These are phyloP conservation scores for Neurospora pannonica DNA, from an alignment of 495 filamentous ascomycete genomes.

Conservation along the genomic window DNA sequence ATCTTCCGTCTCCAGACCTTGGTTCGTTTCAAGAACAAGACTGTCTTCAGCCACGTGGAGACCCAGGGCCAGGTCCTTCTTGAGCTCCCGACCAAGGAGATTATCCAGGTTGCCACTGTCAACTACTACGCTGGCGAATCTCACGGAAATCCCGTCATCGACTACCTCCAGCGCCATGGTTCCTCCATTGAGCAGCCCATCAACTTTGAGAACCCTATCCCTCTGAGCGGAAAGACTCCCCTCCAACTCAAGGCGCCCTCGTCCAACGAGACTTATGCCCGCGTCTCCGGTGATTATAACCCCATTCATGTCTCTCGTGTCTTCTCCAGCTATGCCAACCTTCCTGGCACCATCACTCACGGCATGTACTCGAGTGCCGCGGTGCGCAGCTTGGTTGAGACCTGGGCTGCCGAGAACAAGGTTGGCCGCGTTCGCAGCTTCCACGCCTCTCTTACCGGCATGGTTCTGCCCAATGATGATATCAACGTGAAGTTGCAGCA, in stretches of 20 bases:
- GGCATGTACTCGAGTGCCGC: slow-evolving; percentile 99
- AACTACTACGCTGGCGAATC: slow-evolving; percentile 85
- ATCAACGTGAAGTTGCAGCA: slow-evolving; percentile 91
- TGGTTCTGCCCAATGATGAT: slow-evolving; percentile 95
- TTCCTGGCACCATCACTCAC: slow-evolving; percentile 94
- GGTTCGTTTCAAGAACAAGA: slow-evolving; percentile 89
- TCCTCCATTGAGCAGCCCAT: slow-evolving; percentile 92
- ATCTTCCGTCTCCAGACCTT: slow-evolving; percentile 93
- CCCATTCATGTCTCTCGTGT: slow-evolving; percentile 97
- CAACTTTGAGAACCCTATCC: slow-evolving; percentile 95
- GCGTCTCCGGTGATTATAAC: slow-evolving; percentile 96
- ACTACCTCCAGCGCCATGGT: slow-evolving; percentile 89
- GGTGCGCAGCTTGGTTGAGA: slow-evolving; percentile 95
- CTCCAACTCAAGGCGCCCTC: slow-evolving; percentile 83
- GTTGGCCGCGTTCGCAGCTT: slow-evolving; percentile 94
- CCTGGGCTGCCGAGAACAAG: slow-evolving; percentile 98
- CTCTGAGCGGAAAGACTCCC: slow-evolving; percentile 83
- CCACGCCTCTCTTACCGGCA: slow-evolving; percentile 88
- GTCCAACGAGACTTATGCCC: slow-evolving; percentile 95
- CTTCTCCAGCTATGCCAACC: slow-evolving; percentile 88
- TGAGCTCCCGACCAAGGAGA: slow-evolving; percentile 93
- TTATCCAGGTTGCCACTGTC: slow-evolving; percentile 91
- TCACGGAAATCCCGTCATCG: slow-evolving; percentile 91
- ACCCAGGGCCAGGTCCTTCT: slow-evolving; percentile 88
- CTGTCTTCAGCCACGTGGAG: slow-evolving; percentile 84